phyloP scores from a whole-genome alignment of 1,284 basidiomycete species.

The Peniophora sp. region DNA sequence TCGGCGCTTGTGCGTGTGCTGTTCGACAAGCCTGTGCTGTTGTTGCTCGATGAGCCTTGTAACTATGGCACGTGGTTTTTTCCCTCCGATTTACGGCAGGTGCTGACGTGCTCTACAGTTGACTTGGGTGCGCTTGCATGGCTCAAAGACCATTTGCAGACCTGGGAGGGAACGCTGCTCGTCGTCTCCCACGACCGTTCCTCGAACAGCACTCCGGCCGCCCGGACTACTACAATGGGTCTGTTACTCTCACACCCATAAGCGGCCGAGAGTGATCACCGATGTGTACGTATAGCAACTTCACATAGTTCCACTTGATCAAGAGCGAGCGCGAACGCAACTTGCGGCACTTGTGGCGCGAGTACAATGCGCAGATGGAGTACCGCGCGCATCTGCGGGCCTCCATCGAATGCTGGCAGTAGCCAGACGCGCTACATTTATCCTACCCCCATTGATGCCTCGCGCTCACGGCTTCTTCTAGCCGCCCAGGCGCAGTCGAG shows the following conservation, averaged over 20 bases:
- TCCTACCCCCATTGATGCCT: no score
- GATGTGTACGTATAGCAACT: conserved; percentile 61
- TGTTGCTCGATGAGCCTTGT: conserved; percentile 93
- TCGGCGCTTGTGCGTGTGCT: conserved; percentile 80
- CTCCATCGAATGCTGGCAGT: conserved; percentile 96
- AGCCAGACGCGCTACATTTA: conserved; percentile 71
- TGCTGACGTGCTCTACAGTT: conserved; percentile 30
- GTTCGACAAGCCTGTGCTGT: conserved; percentile 87
- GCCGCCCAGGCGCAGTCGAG: conserved; percentile 93
- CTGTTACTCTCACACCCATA: conserved; percentile 8
- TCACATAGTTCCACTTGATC: conserved; percentile 98
- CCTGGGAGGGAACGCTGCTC: conserved; percentile 90
- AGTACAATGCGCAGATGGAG: conserved; percentile 93
- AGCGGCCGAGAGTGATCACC: background rate
- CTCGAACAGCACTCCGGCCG: conserved; percentile 94
- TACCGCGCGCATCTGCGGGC: conserved; percentile 95
- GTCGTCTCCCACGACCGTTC: conserved; percentile 99
- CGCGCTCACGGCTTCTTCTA: conserved; percentile 5
- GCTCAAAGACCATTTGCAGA: conserved; percentile 95
- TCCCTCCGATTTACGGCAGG: background rate
- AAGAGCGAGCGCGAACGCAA: conserved; percentile 93
- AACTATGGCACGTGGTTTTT: conserved; percentile 70
- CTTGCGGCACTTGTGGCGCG: conserved; percentile 82
- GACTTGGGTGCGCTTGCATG: conserved; percentile 80
- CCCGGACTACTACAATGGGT: conserved; percentile 92